Evolutionary conservation across 768 basidiomycete genomes (phyloP), one percentile per base, ranked within the genome.

Genomic region (Agaricus sinodeliciosus): DNA sequence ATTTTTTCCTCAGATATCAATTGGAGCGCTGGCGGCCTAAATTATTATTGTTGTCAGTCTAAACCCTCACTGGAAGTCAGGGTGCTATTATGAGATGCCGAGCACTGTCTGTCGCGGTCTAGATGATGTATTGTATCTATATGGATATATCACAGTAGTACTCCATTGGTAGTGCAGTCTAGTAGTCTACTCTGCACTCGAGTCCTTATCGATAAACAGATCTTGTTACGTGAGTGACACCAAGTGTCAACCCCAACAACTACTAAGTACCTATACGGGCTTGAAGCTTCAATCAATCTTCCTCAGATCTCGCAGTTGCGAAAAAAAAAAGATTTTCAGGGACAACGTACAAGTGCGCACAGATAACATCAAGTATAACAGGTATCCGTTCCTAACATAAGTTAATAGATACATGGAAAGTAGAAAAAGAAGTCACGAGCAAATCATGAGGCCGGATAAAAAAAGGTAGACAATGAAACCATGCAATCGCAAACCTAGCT

Each of bases 401-500:
- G 11, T 51, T 37, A 51, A 51, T 44, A 48, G 37, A 43, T 54
- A 41, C 37, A 19, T 48, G 44, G 25, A 34, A 53, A 37, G 7
- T 39, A 19, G 28, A 43, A 27, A 58, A 55, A 57, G 51, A 58
- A 51, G 54, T 42, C 60, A 54, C 61, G 46, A 59, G 43, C 39
- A 54, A 54, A 49, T 51, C 34, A 54, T 40, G 51, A 55, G 55
- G 51, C 43, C 66, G 60, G 60, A 64, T 63, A 66, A 63, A 56
- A 55, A 63, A 59, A 59, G 48, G 52, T 57, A 41, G 48, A 59
- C 58, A 58, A 55, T 51, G 51, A 58, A 62, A 55, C 54, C 60
- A 60, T 62, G 58, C 60, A 61, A 67, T 66, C 64, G 62, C 57
- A 63, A 67, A 66, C 60, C 62, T 65, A 64, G 61, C 49, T 60